Conservation (phyloP, 768 basidiomycete genomes). For the Boletellus sp. region DNA sequence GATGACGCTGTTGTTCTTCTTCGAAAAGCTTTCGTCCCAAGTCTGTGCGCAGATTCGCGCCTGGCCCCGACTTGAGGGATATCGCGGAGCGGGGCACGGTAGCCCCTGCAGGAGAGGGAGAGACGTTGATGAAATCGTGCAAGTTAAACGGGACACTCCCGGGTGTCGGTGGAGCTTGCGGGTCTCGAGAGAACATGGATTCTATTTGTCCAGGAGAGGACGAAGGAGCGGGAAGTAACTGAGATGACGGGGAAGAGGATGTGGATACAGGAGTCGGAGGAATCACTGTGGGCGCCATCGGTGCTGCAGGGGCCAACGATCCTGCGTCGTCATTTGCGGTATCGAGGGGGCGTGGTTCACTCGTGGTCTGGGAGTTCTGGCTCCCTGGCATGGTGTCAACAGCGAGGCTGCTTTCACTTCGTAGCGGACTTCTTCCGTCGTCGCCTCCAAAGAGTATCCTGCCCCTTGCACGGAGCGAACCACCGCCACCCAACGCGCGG, state of each 20-base stretch:
- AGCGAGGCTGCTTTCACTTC: conserved; percentile 27
- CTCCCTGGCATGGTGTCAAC: conserved; percentile 25
- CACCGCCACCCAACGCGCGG: conserved; percentile 48
- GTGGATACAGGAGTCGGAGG: conserved; percentile 33
- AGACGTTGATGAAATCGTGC: conserved; percentile 70
- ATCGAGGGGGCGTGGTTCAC: conserved; percentile 18
- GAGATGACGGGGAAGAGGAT: conserved; percentile 21
- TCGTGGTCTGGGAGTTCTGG: conserved; percentile 21
- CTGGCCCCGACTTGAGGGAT: conserved; percentile 32
- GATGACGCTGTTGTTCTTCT: conserved; percentile 57
- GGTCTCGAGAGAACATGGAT: conserved; percentile 17
- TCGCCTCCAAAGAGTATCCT: conserved; percentile 61
- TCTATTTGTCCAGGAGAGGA: conserved; percentile 26
- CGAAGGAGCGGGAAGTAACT: conserved; percentile 22
- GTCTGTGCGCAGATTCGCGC: conserved; percentile 57
- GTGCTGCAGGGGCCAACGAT: conserved; percentile 23
- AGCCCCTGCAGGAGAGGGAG: conserved; percentile 54
- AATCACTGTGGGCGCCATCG: conserved; percentile 31
- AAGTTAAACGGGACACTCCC: conserved; percentile 52
- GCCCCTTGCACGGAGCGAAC: conserved; percentile 53
- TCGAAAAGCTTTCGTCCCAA: conserved; percentile 68
- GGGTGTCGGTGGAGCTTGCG: conserved; percentile 36
- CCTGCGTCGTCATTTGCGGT: conserved; percentile 11
- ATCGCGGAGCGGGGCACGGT: conserved; percentile 30
- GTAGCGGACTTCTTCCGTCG: conserved; percentile 22